Evolutionary conservation across 164 flowering plant genomes (phyloP).

Genomic region (Sedum album): DNA sequence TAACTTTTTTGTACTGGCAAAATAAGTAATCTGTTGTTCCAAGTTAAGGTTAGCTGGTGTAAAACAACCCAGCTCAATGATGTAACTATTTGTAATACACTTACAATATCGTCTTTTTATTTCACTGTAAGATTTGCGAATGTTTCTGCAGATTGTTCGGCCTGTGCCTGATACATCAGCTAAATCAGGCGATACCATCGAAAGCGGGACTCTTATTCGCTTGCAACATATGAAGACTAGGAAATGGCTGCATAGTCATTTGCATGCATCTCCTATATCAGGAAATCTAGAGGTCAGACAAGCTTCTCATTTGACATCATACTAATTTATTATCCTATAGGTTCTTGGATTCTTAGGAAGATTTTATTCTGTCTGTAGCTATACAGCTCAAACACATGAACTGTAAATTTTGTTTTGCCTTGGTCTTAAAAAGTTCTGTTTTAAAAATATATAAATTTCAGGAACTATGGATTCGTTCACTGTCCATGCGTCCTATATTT

Average conservation of each 20-base stretch:
- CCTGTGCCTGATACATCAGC: conserved; percentile 53
- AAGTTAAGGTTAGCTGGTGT: too few species aligned
- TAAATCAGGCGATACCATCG: conserved; percentile 77
- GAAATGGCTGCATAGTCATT: conserved; percentile 95
- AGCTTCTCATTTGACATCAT: not conserved
- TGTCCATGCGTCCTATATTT: not conserved
- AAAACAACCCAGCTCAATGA: too few species aligned
- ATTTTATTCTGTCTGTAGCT: not conserved
- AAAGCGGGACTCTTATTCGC: conserved; percentile 63
- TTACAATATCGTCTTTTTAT: not conserved
- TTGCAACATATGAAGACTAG: conserved; percentile 91
- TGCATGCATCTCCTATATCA: conserved; percentile 95
- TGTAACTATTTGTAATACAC: not conserved
- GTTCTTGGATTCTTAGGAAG: not conserved
- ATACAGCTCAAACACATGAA: not conserved
- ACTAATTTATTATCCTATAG: not conserved
- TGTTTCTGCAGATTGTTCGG: conserved; percentile 47
- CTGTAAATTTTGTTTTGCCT: not conserved
- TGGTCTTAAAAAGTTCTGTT: not conserved
- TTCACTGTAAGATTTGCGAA: not conserved
- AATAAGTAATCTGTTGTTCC: not conserved
- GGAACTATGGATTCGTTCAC: not conserved
- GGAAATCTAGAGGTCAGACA: conserved; percentile 79
- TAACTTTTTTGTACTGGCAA: not conserved
- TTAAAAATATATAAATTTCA: not conserved